These are phyloP conservation scores for Pseudognaphalium luteoalbum DNA, from an alignment of 129 eudicot species.

Conservation along the genomic window DNA sequence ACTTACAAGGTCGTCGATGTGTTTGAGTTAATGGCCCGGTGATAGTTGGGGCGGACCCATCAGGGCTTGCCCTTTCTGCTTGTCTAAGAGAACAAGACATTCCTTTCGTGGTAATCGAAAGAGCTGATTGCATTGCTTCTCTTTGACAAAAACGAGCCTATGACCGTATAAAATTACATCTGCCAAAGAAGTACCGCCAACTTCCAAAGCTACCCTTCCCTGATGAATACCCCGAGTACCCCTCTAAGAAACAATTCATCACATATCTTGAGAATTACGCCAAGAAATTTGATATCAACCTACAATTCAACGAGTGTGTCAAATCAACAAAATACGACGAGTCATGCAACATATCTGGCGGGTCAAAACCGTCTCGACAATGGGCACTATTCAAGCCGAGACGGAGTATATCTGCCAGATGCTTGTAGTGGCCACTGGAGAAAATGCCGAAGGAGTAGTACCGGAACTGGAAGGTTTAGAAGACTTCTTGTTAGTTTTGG, in stretches of 20 bases:
- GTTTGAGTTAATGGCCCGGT: slow-evolving; percentile 88
- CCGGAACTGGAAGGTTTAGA: slow-evolving; percentile 72
- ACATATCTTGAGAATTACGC: slow-evolving; percentile 77
- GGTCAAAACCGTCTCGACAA: slow-evolving; percentile 46
- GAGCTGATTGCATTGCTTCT: slow-evolving; percentile 82
- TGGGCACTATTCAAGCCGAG: slow-evolving; percentile 39
- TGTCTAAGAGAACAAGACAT: slow-evolving; percentile 68
- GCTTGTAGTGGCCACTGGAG: slow-evolving; percentile 93
- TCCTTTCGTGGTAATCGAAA: slow-evolving; percentile 66
- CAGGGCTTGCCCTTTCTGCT: slow-evolving; percentile 83
- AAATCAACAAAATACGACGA: slow-evolving; percentile 77
- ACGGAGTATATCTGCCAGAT: slow-evolving; percentile 80
- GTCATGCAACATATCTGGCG: slow-evolving; percentile 61
- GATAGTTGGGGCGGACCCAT: slow-evolving; percentile 85
- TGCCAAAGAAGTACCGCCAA: slow-evolving; percentile 83
- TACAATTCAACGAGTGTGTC: slow-evolving; percentile 74
- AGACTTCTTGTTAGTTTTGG: too few species aligned
- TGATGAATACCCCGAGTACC: slow-evolving; percentile 77
- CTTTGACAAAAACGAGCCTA: slow-evolving; percentile 86
- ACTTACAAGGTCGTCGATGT: slow-evolving; percentile 39
- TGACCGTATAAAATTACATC: slow-evolving; percentile 78
- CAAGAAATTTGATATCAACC: slow-evolving; percentile 55
- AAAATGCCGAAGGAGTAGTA: slow-evolving; percentile 70
- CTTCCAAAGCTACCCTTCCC: slow-evolving; percentile 81
- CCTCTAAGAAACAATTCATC: slow-evolving; percentile 66